phyloP scores from a whole-genome alignment of 2,329 filamentous ascomycete species.

The Metarhizium album region DNA sequence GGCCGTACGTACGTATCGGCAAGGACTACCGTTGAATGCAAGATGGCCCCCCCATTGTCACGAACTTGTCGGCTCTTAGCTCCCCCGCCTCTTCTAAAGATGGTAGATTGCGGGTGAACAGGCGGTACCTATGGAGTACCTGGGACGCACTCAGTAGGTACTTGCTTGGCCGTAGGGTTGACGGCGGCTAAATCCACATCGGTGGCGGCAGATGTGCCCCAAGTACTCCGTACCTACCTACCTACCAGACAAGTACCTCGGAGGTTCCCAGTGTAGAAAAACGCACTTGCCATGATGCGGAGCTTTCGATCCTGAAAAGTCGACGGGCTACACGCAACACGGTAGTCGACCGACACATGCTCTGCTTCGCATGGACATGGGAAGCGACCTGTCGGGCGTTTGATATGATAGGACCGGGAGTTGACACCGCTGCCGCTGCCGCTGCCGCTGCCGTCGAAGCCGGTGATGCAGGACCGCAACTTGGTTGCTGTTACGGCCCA shows the following conservation, averaged over 20 bases:
- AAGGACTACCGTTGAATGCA: background rate
- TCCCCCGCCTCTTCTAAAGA: background rate
- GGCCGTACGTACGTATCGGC: background rate
- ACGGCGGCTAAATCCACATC: no score
- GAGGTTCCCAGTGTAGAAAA: no score
- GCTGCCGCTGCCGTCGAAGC: background rate
- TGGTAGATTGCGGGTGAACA: no score
- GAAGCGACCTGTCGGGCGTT: background rate
- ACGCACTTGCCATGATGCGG: constrained; percentile 1
- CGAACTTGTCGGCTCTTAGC: no score
- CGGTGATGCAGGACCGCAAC: background rate
- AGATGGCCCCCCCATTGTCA: constrained; percentile 3
- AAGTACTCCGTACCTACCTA: background rate
- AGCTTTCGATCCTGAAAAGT: constrained; percentile 1
- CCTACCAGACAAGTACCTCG: no score
- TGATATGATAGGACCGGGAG: background rate
- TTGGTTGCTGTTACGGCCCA: background rate
- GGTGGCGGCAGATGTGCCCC: constrained; percentile 2
- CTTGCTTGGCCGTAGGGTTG: no score
- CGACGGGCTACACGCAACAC: background rate
- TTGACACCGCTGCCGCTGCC: background rate
- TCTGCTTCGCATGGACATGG: background rate
- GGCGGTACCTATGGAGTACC: no score
- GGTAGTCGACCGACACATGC: background rate
- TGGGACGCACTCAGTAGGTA: no score